Evolutionary conservation across 2,329 filamentous ascomycete genomes (phyloP), one percentile per base, ranked within the genome.

Genomic region (Nemania sp.): DNA sequence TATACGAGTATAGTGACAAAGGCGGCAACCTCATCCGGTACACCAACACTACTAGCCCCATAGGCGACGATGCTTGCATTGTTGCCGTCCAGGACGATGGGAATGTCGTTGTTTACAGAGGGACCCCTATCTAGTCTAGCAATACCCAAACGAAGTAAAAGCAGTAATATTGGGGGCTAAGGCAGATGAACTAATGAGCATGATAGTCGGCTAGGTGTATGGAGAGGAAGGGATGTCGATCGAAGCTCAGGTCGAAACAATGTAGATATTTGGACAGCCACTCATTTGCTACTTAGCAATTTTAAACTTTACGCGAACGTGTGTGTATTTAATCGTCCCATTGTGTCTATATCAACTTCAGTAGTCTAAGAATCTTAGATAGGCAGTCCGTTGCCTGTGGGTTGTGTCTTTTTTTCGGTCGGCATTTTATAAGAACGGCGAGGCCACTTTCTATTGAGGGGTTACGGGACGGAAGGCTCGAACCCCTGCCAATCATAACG

Each of bases 81-180:
- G 62, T 73, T 7, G 67, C 73, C 13, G 75, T 79, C 1, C 78
- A 79, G 65, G 72, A 79, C 13, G 77, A 79, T 27, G 77, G 78
- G 43, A 79, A 79, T 20, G 72, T 79, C 10, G 75, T 79, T 20
- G 49, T 79, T 5, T 79, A 79, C 41, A 77, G 74, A 56, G 77
- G 78, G 7, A 77, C 73, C 6, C 72, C 76, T 2, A 74, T 79
- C 54, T 79, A 77, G 78, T 64, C 75, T 15, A 76, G 70, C 69
- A 67, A 74, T 53, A 78, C 76, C 45, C 53, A 70, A 65, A 73
- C 66, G 45, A 57, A 70, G 51, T 70, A 68, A 29, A 41, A 2
- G 13, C 27, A 18, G 22, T 13, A 24, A 26, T 8, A 5, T 54
- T n/a, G n/a, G n/a, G 20, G 29, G 22, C 11, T 13, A 57, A 20